phyloP scores from a whole-genome alignment of 2,329 filamentous ascomycete genomes.

The Graphiopsis chlorocephala region DNA sequence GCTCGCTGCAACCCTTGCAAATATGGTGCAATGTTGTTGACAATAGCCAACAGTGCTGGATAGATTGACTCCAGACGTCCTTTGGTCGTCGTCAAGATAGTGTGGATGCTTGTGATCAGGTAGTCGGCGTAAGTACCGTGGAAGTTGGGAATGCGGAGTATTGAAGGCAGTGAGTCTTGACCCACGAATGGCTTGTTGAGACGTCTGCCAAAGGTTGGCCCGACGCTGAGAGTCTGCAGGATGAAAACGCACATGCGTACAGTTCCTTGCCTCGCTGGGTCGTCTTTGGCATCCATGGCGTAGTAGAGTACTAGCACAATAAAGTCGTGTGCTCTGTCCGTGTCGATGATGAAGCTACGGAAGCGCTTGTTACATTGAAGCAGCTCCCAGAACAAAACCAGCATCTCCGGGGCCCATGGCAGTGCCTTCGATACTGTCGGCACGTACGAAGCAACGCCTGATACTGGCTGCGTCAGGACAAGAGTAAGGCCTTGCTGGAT shows the following conservation, averaged over 20 bases:
- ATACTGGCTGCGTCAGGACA: constrained; percentile 87
- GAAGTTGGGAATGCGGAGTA: constrained; percentile 80
- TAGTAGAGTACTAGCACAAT: constrained; percentile 88
- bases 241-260: constrained; percentile 98
- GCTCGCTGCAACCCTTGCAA: constrained; percentile 71
- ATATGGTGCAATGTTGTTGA: constrained; percentile 89
- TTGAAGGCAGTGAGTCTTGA: constrained; percentile 79
- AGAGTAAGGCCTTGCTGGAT: constrained; percentile 47
- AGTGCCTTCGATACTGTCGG: constrained; percentile 76
- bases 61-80: constrained; percentile 89
- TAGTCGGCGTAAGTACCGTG: constrained; percentile 91
- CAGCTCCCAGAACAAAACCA: constrained; percentile 97
- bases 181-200: constrained; percentile 85
- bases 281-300: constrained; percentile 81
- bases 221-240: constrained; percentile 89
- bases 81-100: constrained; percentile 85
- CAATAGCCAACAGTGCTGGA: constrained; percentile 83
- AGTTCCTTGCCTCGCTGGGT: constrained; percentile 83
- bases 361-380: constrained; percentile 98
- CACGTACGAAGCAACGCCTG: constrained; percentile 83
- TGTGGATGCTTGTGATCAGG: constrained; percentile 73
- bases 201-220: constrained; percentile 83
- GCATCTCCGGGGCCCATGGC: constrained; percentile 89
- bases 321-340: constrained; percentile 89
- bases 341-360: constrained; percentile 94